phyloP scores from a whole-genome alignment of 2,329 filamentous ascomycete genomes.

The Cephalotrichum gorgonifer region DNA sequence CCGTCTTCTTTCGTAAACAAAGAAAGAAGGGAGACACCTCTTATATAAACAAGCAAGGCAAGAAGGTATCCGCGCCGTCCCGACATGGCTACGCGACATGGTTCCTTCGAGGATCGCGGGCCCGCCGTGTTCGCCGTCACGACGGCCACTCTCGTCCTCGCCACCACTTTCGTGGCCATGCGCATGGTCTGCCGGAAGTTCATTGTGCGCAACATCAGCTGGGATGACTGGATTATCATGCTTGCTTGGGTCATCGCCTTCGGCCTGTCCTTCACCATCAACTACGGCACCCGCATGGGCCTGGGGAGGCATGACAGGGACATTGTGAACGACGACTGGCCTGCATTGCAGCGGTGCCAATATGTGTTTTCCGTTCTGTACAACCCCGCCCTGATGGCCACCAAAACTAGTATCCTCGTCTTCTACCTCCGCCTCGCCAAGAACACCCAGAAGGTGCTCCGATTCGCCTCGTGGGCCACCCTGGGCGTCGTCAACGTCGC shows the following conservation, averaged over 20 bases:
- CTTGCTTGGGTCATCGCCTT: conserved; percentile 66
- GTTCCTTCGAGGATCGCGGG: conserved; percentile 35
- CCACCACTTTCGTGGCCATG: conserved; percentile 64
- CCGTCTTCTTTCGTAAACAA: too few species aligned
- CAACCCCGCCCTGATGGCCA: conserved; percentile 84
- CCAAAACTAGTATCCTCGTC: conserved; percentile 84
- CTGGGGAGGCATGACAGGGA: conserved; percentile 58
- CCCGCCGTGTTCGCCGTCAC: conserved; percentile 60
- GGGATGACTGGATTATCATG: conserved; percentile 75
- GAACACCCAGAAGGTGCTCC: conserved; percentile 65
- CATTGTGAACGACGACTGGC: conserved; percentile 38
- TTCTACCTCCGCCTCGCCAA: conserved; percentile 81
- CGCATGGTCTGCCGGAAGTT: conserved; percentile 63
- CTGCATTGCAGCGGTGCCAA: conserved; percentile 46
- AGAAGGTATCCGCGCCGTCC: background rate
- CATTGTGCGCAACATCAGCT: conserved; percentile 60
- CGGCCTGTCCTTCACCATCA: conserved; percentile 57
- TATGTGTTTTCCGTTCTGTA: conserved; percentile 57
- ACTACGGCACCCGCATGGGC: conserved; percentile 51
- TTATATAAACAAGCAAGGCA: too few species aligned
- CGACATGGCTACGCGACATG: conserved; percentile 5
- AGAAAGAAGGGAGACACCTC: too few species aligned
- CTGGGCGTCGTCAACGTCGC: conserved; percentile 69
- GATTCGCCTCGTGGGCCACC: conserved; percentile 71
- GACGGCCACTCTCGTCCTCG: conserved; percentile 55